Conservation (phyloP, 345 rosid species). For the Citrus reticulata region DNA sequence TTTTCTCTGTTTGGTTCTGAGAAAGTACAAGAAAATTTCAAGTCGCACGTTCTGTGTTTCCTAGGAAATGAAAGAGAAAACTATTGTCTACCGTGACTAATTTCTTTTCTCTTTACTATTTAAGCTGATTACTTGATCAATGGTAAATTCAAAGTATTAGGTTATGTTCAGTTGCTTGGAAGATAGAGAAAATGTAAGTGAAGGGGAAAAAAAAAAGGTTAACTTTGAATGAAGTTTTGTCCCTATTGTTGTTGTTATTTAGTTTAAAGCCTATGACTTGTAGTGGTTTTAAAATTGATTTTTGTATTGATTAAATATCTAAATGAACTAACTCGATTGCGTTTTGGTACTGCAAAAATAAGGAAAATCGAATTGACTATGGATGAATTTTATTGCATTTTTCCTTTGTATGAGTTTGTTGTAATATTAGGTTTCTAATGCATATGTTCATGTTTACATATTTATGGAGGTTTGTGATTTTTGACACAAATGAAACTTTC, state of each 20-base stretch:
- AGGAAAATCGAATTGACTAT: not conserved
- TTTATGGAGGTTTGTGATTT: not conserved
- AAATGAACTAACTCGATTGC: not conserved
- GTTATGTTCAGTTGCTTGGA: not conserved
- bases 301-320: not conserved
- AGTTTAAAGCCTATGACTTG: not conserved
- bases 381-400: not conserved
- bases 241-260: not conserved
- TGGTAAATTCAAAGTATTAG: too few species aligned
- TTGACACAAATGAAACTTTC: not conserved
- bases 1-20: constrained; percentile 13
- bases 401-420: not conserved
- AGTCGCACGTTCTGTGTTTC: not conserved
- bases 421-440: not conserved
- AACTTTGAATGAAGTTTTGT: not conserved
- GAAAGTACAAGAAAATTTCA: not conserved
- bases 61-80: not conserved
- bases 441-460: not conserved
- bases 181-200: not conserved
- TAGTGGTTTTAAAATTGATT: not conserved
- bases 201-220: not conserved
- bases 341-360: not conserved
- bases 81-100: not conserved
- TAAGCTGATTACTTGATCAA: not conserved
- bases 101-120: not conserved